These are phyloP conservation scores for Diospyros kaki DNA, from an alignment of 148 eudicot genomes.

Conservation along the genomic window DNA sequence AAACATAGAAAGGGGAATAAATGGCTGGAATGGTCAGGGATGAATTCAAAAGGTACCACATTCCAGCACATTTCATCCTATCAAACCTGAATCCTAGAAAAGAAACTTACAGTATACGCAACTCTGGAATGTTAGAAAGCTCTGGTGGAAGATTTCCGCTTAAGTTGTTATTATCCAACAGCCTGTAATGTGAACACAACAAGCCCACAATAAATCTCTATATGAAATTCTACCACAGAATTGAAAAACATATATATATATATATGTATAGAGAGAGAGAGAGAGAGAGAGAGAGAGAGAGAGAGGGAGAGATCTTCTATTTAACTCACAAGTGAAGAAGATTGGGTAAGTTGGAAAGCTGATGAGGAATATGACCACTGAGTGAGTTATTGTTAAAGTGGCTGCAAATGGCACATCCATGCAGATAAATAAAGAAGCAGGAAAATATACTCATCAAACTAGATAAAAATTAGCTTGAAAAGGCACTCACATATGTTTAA, in stretches of 20 bases:
- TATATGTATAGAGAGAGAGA: too few relatives aligned
- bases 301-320: neutral
- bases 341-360: conserved; percentile 46
- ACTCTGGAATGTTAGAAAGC: conserved; percentile 34
- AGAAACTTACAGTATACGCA: conserved; percentile 65
- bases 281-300: neutral
- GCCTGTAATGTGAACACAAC: conserved; percentile 41
- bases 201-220: neutral
- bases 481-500: conserved; percentile 66
- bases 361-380: conserved; percentile 81
- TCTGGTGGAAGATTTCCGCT: conserved; percentile 76
- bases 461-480: conserved; percentile 2
- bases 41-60: too few relatives aligned
- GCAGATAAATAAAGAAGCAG: neutral
- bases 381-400: conserved; percentile 84
- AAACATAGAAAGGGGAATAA: too few relatives aligned
- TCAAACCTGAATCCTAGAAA: neutral
- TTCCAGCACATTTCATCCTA: too few relatives aligned
- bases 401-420: conserved; percentile 26
- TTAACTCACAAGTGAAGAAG: conserved; percentile 77
- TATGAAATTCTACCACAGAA: conserved; percentile 3
- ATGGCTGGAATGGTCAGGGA: too few relatives aligned
- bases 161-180: conserved; percentile 76
- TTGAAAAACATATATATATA: too few relatives aligned
- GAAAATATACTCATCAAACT: neutral